These are phyloP conservation scores for Myxozyma geophila DNA, from an alignment of 805 yeast species.

Conservation along the genomic window DNA sequence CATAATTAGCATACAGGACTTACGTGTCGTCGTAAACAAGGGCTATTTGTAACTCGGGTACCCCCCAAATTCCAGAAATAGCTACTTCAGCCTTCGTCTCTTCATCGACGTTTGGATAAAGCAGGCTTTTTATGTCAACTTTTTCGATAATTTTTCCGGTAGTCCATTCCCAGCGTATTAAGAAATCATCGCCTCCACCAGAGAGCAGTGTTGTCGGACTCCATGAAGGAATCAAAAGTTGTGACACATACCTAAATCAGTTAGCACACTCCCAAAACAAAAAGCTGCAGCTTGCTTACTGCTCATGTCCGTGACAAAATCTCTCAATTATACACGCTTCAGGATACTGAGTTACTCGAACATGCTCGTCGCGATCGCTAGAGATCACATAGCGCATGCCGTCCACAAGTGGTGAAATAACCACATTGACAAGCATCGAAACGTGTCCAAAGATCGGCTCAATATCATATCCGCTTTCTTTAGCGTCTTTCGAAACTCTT, in stretches of 20 bases:
- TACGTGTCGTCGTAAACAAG: slow-evolving; percentile 55
- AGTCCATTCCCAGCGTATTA: slow-evolving; percentile 82
- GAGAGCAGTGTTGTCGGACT: slow-evolving; percentile 61
- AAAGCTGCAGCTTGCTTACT: slow-evolving; percentile 51
- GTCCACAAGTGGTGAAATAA: slow-evolving; percentile 51
- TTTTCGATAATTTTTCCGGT: slow-evolving; percentile 54
- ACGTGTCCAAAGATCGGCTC: slow-evolving; percentile 92
- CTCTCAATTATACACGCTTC: slow-evolving; percentile 74
- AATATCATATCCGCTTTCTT: slow-evolving; percentile 38
- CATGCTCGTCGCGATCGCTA: slow-evolving; percentile 95
- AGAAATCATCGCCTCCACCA: slow-evolving; percentile 87
- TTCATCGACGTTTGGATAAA: slow-evolving; percentile 56
- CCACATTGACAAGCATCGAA: slow-evolving; percentile 87
- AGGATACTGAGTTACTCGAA: slow-evolving; percentile 81
- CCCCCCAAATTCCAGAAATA: slow-evolving; percentile 39
- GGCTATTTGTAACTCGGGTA: slow-evolving; percentile 43
- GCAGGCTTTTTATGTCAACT: slow-evolving; percentile 49
- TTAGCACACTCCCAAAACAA: background rate
- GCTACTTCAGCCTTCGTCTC: slow-evolving; percentile 48
- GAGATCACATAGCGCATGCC: slow-evolving; percentile 64
- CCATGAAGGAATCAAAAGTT: slow-evolving; percentile 61
- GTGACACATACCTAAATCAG: slow-evolving; percentile 54
- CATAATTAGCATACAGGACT: slow-evolving; percentile 36
- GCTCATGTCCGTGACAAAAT: slow-evolving; percentile 84
- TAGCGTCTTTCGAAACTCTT: slow-evolving; percentile 21